Percentiles rank a stretch among this genome's conserved stretches.
phyloP scores from a whole-genome alignment of 2,329 filamentous ascomycete species.

The Phoma sp. region DNA sequence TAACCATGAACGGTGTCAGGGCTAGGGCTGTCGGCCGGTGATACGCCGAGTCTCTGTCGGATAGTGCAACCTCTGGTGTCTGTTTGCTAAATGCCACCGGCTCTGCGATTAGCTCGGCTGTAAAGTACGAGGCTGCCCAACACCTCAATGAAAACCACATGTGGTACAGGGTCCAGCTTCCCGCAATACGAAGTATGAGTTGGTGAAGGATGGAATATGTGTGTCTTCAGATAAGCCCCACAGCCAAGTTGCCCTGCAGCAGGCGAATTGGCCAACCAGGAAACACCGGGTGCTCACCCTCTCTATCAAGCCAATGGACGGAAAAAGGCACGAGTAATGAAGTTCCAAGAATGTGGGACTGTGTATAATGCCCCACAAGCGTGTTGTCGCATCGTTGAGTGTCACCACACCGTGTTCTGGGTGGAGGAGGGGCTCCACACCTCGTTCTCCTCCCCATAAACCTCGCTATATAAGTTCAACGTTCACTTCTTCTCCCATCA shows the following conservation, averaged over 20 bases:
- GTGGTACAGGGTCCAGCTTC: neutral
- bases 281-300: neutral
- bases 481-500: too few relatives aligned
- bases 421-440: too few relatives aligned
- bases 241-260: neutral
- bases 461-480: too few relatives aligned
- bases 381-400: too few relatives aligned
- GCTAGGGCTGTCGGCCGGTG: neutral
- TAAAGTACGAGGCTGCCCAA: neutral
- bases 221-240: constrained; percentile 4
- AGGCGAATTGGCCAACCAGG: constrained; percentile 6
- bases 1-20: neutral
- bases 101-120: neutral
- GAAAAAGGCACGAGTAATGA: too few relatives aligned
- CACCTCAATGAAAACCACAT: neutral
- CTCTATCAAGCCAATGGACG: neutral
- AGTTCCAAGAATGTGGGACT: too few relatives aligned
- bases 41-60: neutral
- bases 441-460: too few relatives aligned
- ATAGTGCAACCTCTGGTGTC: neutral
- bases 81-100: neutral
- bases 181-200: neutral
- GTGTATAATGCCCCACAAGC: too few relatives aligned
- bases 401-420: too few relatives aligned
- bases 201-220: neutral